These are phyloP conservation scores for Hymenoscyphus fructigenus DNA, from an alignment of 2,329 filamentous ascomycete genomes.

Conservation along the genomic window DNA sequence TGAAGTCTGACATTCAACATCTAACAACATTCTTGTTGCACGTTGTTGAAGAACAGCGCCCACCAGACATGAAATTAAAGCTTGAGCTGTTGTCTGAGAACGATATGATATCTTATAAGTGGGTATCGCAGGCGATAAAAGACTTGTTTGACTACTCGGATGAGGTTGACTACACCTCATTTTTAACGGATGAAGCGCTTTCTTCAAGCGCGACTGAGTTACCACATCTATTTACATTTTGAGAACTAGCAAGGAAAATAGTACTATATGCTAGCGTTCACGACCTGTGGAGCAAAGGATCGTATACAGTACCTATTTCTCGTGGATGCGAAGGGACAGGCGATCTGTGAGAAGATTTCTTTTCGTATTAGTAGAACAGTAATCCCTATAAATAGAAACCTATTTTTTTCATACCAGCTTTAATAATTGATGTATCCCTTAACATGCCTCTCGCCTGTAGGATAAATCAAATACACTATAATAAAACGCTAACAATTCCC, in stretches of 20 bases:
- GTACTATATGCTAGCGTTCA: background rate
- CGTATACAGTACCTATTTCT: background rate
- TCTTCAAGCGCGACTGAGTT: background rate
- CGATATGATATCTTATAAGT: constrained; percentile 14
- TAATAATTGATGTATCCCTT: background rate
- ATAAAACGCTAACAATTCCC: background rate
- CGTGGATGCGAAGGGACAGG: background rate
- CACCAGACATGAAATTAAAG: constrained; percentile 10
- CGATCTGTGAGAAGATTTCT: background rate
- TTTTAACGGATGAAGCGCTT: background rate
- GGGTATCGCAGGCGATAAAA: constrained; percentile 15
- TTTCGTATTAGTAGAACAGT: constrained; percentile 1
- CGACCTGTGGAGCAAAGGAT: background rate
- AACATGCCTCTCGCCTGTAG: background rate
- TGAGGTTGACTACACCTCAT: constrained; percentile 11
- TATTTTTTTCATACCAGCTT: background rate
- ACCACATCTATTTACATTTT: background rate
- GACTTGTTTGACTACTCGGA: constrained; percentile 20
- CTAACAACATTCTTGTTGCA: constrained; percentile 8
- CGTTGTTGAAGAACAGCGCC: constrained; percentile 11
- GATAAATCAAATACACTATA: background rate
- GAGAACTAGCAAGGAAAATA: background rate
- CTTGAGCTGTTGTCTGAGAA: constrained; percentile 14
- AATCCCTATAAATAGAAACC: background rate
- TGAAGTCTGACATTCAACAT: constrained; percentile 12